These are phyloP conservation scores for Phanerodontia chrysosporium DNA, from an alignment of 768 basidiomycete species.

Conservation along the genomic window DNA sequence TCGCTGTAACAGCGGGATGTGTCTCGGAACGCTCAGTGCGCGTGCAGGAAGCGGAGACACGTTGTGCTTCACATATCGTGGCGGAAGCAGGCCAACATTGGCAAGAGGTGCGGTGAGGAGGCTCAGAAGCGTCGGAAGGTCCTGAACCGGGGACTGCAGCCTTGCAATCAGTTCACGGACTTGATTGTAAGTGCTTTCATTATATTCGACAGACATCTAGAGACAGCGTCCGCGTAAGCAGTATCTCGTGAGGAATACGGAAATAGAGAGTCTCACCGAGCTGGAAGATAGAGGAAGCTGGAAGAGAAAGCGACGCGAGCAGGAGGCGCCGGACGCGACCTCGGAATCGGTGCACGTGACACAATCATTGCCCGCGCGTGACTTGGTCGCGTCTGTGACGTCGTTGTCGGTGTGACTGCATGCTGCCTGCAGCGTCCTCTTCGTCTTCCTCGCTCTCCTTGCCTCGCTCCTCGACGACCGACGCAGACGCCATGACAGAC, in stretches of 20 bases:
- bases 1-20: conserved; percentile 58
- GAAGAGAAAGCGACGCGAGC: conserved; percentile 1
- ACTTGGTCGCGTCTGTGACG: conserved; percentile 4
- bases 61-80: conserved; percentile 45
- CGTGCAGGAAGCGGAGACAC: conserved; percentile 31
- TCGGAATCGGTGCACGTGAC: neutral
- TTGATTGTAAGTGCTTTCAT: conserved; percentile 18
- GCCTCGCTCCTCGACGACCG: neutral
- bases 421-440: neutral
- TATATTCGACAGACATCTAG: conserved; percentile 20
- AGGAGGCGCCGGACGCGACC: conserved; percentile 1
- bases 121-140: conserved; percentile 46
- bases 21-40: conserved; percentile 29
- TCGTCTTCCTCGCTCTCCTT: neutral
- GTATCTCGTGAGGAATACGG: neutral
- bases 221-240: neutral
- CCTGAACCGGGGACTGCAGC: conserved; percentile 33
- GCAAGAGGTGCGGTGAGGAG: conserved; percentile 60
- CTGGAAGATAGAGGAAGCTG: neutral
- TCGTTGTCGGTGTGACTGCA: neutral
- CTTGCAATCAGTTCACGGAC: conserved; percentile 24
- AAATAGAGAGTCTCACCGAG: neutral
- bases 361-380: conserved; percentile 1
- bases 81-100: conserved; percentile 53
- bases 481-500: conserved; percentile 17